phyloP scores from a whole-genome alignment of 805 yeast species.

The Monosporozyma unispora region DNA sequence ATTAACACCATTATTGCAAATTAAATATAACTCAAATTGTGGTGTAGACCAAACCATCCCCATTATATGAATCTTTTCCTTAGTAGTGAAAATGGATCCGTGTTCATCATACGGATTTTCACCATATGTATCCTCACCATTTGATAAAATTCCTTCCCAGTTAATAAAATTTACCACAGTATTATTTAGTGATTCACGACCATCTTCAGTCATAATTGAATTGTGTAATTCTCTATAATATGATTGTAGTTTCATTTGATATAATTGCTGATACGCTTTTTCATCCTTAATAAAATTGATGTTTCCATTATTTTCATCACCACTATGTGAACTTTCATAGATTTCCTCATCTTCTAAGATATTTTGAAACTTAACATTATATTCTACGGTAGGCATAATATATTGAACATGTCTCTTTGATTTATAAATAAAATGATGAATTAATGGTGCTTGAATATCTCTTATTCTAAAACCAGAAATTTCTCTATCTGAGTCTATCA shows the following conservation, averaged over 20 bases:
- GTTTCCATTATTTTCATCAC: not conserved
- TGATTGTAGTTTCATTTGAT: constrained; percentile 19
- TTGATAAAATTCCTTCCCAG: constrained; percentile 26
- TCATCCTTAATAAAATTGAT: not conserved
- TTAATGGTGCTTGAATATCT: constrained; percentile 46
- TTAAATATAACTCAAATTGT: constrained; percentile 51
- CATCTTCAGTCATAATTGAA: constrained; percentile 20
- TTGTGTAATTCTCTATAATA: constrained; percentile 24
- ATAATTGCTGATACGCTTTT: constrained; percentile 2
- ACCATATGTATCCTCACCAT: no score
- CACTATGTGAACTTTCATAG: not conserved
- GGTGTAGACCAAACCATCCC: constrained; percentile 51
- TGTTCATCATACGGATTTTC: not conserved
- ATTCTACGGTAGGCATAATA: constrained; percentile 24
- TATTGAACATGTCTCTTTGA: constrained; percentile 52
- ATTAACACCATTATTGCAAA: constrained; percentile 44
- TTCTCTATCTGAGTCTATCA: constrained; percentile 26
- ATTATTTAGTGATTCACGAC: constrained; percentile 21
- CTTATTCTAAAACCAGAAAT: constrained; percentile 32
- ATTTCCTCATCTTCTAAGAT: not conserved
- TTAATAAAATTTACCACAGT: constrained; percentile 40
- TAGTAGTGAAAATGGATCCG: constrained; percentile 10
- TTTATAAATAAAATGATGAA: constrained; percentile 77
- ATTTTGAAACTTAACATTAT: constrained; percentile 8
- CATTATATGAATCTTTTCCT: constrained; percentile 21